A percentile compares a stretch with the other conserved stretches of the same genome.
phyloP scores from a whole-genome alignment of 805 yeast genomes.

The Brettanomyces anomalus region DNA sequence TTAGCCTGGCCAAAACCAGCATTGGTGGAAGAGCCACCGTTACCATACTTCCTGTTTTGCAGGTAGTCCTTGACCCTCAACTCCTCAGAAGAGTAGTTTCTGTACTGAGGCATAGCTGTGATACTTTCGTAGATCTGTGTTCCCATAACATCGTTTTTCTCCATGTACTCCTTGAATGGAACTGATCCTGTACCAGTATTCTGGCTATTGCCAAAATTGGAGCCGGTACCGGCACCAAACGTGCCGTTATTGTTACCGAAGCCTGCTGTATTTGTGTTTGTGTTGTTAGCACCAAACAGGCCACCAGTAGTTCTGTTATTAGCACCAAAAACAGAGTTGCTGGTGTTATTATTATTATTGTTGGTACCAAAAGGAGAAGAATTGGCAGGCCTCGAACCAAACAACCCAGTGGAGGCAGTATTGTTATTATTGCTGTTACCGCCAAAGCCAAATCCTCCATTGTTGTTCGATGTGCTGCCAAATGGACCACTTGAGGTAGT shows the following conservation, averaged over 20 bases:
- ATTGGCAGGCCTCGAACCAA: conserved; percentile 23
- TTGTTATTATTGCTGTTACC: conserved; percentile 11
- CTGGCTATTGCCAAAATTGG: conserved; percentile 27
- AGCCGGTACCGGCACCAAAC: conserved; percentile 8
- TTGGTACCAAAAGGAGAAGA: conserved; percentile 29
- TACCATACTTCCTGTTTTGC: conserved; percentile 58
- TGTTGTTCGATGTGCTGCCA: conserved; percentile 12
- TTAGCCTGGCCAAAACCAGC: conserved; percentile 15
- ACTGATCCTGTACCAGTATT: conserved; percentile 61
- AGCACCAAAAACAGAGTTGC: conserved; percentile 4
- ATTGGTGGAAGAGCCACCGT: conserved; percentile 17
- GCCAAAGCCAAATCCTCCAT: conserved; percentile 7
- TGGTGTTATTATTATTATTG: background rate
- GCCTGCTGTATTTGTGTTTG: conserved; percentile 24
- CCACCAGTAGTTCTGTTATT: conserved; percentile 5
- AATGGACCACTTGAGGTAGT: conserved; percentile 10
- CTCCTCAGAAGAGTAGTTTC: conserved; percentile 75
- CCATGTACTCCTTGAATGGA: conserved; percentile 62
- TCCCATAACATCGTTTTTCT: conserved; percentile 59
- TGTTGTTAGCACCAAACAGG: conserved; percentile 13
- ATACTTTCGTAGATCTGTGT: conserved; percentile 63
- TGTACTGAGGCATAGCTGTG: conserved; percentile 85
- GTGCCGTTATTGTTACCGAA: conserved; percentile 27
- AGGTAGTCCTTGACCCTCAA: conserved; percentile 83
- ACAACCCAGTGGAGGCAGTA: conserved; percentile 11